Conservation (phyloP, 805 yeast species). For the Metschnikowia baotianmanensis region DNA sequence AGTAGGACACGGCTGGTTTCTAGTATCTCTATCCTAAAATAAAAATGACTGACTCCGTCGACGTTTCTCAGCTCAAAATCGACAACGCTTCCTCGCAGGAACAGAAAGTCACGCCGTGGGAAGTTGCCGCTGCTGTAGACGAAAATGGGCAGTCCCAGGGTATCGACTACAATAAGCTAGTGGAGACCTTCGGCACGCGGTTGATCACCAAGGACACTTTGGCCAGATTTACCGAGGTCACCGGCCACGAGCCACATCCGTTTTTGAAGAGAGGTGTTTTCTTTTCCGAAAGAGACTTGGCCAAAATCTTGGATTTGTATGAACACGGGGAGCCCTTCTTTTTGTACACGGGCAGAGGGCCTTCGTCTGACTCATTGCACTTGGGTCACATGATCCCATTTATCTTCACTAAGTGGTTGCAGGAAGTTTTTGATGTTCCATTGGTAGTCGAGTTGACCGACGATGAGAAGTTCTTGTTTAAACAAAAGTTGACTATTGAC, state of each 20-base stretch:
- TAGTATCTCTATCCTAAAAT: too few relatives aligned
- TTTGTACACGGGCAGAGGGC: constrained; percentile 96
- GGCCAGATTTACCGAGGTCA: constrained; percentile 69
- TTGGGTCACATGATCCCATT: constrained; percentile 97
- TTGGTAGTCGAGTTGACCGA: constrained; percentile 92
- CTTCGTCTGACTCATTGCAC: constrained; percentile 91
- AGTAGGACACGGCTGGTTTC: too few relatives aligned
- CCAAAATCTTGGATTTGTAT: constrained; percentile 76
- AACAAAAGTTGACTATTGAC: constrained; percentile 81
- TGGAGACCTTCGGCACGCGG: constrained; percentile 83
- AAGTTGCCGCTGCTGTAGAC: constrained; percentile 96
- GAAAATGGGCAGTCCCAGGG: constrained; percentile 82
- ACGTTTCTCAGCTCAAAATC: constrained; percentile 17
- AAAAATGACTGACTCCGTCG: constrained; percentile 17
- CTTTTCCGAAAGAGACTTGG: constrained; percentile 85
- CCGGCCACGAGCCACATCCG: constrained; percentile 91
- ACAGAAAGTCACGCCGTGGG: constrained; percentile 85
- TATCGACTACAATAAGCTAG: constrained; percentile 88
- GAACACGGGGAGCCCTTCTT: constrained; percentile 96
- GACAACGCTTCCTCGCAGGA: constrained; percentile 21
- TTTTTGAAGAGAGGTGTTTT: constrained; percentile 87
- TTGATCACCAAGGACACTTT: constrained; percentile 68
- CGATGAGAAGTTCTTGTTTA: constrained; percentile 95
- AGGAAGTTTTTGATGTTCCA: constrained; percentile 96
- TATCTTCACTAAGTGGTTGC: constrained; percentile 94